Evolutionary conservation across 2,329 filamentous ascomycete genomes (phyloP).

Genomic region (Aspergillus quadrilineatus): DNA sequence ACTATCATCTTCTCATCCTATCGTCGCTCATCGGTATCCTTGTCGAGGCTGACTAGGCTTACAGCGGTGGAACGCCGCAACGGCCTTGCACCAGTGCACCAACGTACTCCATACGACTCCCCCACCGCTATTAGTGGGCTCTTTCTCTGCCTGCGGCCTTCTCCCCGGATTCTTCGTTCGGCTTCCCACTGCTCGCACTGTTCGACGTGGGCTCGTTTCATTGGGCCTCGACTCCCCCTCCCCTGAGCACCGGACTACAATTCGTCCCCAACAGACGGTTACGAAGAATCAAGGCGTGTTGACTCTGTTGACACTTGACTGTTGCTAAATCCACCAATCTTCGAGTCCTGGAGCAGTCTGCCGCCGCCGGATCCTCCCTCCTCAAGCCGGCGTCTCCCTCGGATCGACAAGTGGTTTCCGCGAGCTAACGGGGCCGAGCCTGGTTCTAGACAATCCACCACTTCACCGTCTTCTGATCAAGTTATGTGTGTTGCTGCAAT

Average conservation of each 20-base stretch:
- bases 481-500: constrained; percentile 20
- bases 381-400: constrained; percentile 14
- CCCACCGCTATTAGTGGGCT: not conserved
- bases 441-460: constrained; percentile 26
- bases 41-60: constrained; percentile 5
- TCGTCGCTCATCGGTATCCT: not conserved
- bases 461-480: constrained; percentile 22
- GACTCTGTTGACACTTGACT: not conserved
- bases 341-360: not conserved
- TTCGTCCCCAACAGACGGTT: constrained; percentile 6
- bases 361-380: constrained; percentile 6
- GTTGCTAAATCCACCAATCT: not conserved
- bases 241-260: constrained; percentile 15
- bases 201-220: constrained; percentile 27
- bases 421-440: constrained; percentile 15
- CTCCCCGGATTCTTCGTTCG: constrained; percentile 12
- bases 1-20: not conserved
- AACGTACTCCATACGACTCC: not conserved
- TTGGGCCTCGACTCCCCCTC: constrained; percentile 22
- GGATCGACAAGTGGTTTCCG: constrained; percentile 12
- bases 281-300: not conserved
- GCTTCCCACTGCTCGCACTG: constrained; percentile 4
- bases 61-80: constrained; percentile 7
- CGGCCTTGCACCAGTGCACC: constrained; percentile 1
- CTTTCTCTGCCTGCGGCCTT: constrained; percentile 1